A percentile compares a stretch with the other conserved stretches of the same genome.
phyloP scores from a whole-genome alignment of 768 basidiomycete species.

The Mycena rosella region DNA sequence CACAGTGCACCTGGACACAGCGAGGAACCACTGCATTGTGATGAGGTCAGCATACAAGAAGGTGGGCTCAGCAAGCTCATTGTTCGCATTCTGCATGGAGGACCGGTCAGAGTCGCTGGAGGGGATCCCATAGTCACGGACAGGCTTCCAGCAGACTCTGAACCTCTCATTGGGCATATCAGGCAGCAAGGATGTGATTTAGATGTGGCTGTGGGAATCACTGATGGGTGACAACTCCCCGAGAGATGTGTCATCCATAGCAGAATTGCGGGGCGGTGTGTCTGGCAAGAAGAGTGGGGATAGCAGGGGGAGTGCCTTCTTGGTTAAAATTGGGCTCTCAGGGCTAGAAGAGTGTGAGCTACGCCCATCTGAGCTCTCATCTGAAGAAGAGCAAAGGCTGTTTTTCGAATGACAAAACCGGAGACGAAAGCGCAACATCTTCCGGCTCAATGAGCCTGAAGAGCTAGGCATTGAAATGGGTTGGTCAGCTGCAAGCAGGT shows the following conservation, averaged over 20 bases:
- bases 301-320: conserved; percentile 19
- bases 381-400: conserved; percentile 21
- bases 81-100: background rate
- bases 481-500: background rate
- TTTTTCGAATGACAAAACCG: background rate
- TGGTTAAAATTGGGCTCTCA: background rate
- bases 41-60: conserved; percentile 18
- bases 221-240: background rate
- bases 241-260: background rate
- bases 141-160: conserved; percentile 4
- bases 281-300: conserved; percentile 18
- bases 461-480: background rate
- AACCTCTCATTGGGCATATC: background rate
- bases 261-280: background rate
- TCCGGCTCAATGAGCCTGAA: conserved; percentile 12
- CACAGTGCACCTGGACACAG: conserved; percentile 10
- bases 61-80: background rate
- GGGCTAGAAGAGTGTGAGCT: conserved; percentile 27
- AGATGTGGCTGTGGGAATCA: conserved; percentile 15
- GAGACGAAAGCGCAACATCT: conserved; percentile 18
- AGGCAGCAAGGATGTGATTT: background rate
- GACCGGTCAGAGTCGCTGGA: background rate
- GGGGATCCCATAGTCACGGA: background rate
- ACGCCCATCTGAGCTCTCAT: conserved; percentile 7
- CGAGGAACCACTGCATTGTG: conserved; percentile 25